phyloP scores from a whole-genome alignment of 225 moss, liverwort and hornwort genomes.

The Takakia lepidozioides region DNA sequence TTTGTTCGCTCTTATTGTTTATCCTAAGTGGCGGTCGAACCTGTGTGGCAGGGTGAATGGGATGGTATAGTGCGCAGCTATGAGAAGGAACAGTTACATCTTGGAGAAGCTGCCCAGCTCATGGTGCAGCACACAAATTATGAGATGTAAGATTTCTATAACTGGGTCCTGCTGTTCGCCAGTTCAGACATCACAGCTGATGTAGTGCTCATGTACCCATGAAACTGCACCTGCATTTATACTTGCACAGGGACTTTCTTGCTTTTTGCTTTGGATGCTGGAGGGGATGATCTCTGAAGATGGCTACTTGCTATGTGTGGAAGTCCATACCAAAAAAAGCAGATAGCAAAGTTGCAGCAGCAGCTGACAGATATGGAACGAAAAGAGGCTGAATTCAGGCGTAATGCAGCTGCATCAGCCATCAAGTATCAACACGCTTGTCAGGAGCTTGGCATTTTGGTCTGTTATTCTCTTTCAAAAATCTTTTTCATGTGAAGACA shows the following conservation, averaged over 20 bases:
- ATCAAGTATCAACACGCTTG: constrained; percentile 83
- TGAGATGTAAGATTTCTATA: constrained; percentile 98
- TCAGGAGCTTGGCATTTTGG: constrained; percentile 84
- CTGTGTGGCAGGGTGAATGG: constrained; percentile 73
- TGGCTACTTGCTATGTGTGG: constrained; percentile 10
- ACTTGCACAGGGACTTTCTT: too few species aligned
- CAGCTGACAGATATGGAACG: constrained; percentile 84
- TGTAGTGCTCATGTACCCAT: too few species aligned
- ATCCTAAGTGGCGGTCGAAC: too few species aligned
- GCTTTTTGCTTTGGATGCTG: not conserved
- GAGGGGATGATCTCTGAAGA: not conserved
- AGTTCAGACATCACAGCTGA: too few species aligned
- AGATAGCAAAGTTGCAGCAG: constrained; percentile 84
- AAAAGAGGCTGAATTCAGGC: constrained; percentile 83
- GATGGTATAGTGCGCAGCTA: constrained; percentile 84
- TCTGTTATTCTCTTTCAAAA: constrained; percentile 11
- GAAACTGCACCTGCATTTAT: too few species aligned
- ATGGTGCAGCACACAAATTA: constrained; percentile 95
- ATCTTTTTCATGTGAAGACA: not conserved
- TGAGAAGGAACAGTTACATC: constrained; percentile 80
- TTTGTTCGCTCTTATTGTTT: not conserved
- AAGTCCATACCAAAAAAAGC: constrained; percentile 88
- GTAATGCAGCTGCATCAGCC: constrained; percentile 71
- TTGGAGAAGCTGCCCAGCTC: constrained; percentile 91
- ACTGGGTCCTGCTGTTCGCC: too few species aligned